These are phyloP conservation scores for Hamamelis virginiana DNA, from an alignment of 164 flowering plant species.

Conservation along the genomic window DNA sequence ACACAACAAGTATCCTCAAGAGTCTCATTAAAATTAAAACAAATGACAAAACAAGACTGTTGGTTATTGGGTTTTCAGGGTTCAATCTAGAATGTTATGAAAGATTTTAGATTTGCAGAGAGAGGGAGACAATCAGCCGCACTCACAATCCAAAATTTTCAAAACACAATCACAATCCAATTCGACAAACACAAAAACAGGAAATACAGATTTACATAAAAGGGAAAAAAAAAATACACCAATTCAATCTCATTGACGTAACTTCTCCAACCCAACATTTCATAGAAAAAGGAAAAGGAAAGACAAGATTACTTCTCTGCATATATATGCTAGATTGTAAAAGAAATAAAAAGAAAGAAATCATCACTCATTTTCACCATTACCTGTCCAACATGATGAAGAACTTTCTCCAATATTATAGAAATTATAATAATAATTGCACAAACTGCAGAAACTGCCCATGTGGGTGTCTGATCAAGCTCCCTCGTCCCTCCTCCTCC, in stretches of 20 bases:
- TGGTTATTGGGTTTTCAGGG: not conserved
- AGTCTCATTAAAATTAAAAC: not conserved
- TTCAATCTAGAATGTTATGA: too few relatives aligned
- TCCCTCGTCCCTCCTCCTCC: conserved; percentile 28
- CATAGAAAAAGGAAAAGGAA: too few relatives aligned
- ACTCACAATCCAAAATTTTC: too few relatives aligned
- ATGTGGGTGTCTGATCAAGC: conserved; percentile 69
- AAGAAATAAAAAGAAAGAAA: not conserved
- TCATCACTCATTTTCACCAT: not conserved
- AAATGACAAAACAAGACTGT: too few relatives aligned
- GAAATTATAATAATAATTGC: conserved; percentile 52
- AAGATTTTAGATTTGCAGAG: too few relatives aligned
- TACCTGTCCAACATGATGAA: conserved; percentile 51
- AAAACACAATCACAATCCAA: too few relatives aligned
- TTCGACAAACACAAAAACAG: too few relatives aligned
- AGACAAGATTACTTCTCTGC: too few relatives aligned
- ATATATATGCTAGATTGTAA: too few relatives aligned
- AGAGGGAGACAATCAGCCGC: too few relatives aligned
- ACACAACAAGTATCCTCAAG: not conserved
- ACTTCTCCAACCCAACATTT: too few relatives aligned
- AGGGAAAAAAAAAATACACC: not conserved
- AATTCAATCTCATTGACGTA: not conserved
- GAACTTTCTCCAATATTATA: conserved; percentile 43
- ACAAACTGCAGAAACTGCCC: conserved; percentile 63
- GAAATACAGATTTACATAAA: too few relatives aligned